Percentiles rank a stretch among this genome's conserved stretches.
Conservation (phyloP, 2,329 filamentous ascomycete genomes). For the Trichophyton verrucosum region DNA sequence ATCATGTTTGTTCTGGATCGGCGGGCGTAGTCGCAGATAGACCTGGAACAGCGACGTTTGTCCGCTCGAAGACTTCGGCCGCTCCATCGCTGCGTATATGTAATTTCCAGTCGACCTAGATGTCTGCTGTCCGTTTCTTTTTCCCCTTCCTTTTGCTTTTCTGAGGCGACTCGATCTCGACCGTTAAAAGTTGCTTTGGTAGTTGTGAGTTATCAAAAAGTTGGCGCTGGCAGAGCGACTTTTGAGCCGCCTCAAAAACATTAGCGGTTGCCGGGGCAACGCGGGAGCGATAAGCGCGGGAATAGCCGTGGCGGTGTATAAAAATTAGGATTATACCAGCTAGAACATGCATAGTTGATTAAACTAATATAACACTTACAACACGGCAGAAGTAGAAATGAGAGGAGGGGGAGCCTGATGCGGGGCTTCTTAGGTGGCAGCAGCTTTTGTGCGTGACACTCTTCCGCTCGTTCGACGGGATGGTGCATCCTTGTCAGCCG, state of each 20-base stretch:
- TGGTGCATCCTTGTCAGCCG: slow-evolving; percentile 1
- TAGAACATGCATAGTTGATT: background rate
- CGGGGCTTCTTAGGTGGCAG: background rate
- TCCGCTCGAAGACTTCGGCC: slow-evolving; percentile 29
- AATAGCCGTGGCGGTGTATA: background rate
- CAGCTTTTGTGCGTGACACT: background rate
- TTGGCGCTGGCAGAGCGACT: background rate
- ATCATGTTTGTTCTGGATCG: slow-evolving; percentile 28
- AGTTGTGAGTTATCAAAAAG: background rate
- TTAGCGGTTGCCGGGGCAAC: background rate
- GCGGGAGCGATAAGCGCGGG: background rate
- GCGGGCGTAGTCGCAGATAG: slow-evolving; percentile 71
- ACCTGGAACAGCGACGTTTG: slow-evolving; percentile 65
- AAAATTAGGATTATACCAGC: background rate
- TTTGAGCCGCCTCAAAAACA: background rate
- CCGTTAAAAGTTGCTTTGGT: background rate
- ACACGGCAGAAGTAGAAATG: background rate
- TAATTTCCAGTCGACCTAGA: background rate
- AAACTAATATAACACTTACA: background rate
- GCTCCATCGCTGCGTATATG: background rate
- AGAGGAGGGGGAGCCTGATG: background rate
- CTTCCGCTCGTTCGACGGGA: background rate
- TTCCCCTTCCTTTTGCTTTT: background rate
- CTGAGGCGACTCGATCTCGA: background rate
- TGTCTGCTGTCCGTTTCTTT: background rate